phyloP scores from a whole-genome alignment of 2,329 filamentous ascomycete genomes.

The Colletotrichum limetticola region DNA sequence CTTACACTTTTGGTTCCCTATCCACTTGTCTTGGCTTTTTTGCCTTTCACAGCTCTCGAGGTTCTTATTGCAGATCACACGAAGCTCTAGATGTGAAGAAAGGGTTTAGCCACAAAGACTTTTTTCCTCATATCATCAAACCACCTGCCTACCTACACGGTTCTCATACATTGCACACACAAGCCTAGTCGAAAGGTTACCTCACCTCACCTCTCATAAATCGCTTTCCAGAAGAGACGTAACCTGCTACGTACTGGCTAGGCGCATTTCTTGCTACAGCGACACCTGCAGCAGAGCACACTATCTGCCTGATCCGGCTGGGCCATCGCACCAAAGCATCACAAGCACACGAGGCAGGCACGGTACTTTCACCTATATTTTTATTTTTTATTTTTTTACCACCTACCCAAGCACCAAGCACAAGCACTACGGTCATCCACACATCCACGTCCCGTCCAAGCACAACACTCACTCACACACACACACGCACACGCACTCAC shows the following conservation, averaged over 20 bases:
- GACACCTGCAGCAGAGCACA: background rate
- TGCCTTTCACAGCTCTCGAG: background rate
- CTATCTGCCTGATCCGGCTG: background rate
- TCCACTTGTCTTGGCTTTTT: background rate
- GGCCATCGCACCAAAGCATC: background rate
- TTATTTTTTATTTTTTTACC: background rate
- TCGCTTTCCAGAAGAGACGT: background rate
- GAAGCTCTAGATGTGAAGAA: background rate
- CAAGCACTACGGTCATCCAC: no score
- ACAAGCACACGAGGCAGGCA: constrained; percentile 10
- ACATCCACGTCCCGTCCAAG: background rate
- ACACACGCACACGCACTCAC: background rate
- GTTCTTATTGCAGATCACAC: background rate
- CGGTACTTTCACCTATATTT: constrained; percentile 1
- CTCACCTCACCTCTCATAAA: background rate
- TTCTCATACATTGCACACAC: background rate
- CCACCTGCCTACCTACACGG: background rate
- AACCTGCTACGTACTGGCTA: background rate
- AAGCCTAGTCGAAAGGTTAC: background rate
- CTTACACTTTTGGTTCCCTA: background rate
- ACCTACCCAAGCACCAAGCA: background rate
- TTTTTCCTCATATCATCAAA: background rate
- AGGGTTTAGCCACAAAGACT: background rate
- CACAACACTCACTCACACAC: background rate
- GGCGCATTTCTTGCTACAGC: background rate